Evolutionary conservation across 2,329 filamentous ascomycete genomes (phyloP).

Genomic region (Botrytis fabae): DNA sequence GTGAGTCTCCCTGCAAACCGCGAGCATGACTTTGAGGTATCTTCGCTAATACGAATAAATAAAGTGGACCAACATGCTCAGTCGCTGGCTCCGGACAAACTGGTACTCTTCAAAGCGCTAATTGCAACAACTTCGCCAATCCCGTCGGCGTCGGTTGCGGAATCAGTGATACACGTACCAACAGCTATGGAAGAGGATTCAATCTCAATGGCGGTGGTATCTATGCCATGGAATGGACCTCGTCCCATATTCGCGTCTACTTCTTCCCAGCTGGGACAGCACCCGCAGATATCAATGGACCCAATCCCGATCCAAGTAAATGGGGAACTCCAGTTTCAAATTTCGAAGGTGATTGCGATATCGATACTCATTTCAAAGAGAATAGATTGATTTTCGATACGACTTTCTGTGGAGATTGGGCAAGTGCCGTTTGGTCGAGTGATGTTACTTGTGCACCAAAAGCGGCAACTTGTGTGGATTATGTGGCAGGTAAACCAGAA

Average conservation of each 20-base stretch:
- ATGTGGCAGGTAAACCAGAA: constrained; percentile 67
- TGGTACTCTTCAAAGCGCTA: constrained; percentile 4
- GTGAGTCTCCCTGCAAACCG: background rate
- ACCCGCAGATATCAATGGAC: constrained; percentile 64
- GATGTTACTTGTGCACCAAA: constrained; percentile 50
- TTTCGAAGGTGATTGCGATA: constrained; percentile 65
- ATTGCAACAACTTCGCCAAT: constrained; percentile 12
- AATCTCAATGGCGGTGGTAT: constrained; percentile 64
- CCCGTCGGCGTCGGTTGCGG: constrained; percentile 15
- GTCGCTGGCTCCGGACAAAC: background rate
- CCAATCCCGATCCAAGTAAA: constrained; percentile 59
- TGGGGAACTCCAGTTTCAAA: constrained; percentile 69
- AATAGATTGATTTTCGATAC: constrained; percentile 80
- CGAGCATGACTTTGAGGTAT: rapidly evolving
- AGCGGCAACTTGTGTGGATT: constrained; percentile 68
- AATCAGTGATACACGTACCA: constrained; percentile 29
- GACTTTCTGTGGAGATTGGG: constrained; percentile 86
- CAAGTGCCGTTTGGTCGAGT: constrained; percentile 54
- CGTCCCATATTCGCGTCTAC: constrained; percentile 66
- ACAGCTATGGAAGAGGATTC: constrained; percentile 60
- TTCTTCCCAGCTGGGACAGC: constrained; percentile 61
- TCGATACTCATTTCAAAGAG: constrained; percentile 66
- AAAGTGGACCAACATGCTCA: constrained; percentile 5
- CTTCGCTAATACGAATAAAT: background rate
- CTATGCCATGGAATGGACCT: constrained; percentile 70